These are phyloP conservation scores for Phytophthora macrochlamydospora DNA, from an alignment of 352 stramenopile species.

Conservation along the genomic window DNA sequence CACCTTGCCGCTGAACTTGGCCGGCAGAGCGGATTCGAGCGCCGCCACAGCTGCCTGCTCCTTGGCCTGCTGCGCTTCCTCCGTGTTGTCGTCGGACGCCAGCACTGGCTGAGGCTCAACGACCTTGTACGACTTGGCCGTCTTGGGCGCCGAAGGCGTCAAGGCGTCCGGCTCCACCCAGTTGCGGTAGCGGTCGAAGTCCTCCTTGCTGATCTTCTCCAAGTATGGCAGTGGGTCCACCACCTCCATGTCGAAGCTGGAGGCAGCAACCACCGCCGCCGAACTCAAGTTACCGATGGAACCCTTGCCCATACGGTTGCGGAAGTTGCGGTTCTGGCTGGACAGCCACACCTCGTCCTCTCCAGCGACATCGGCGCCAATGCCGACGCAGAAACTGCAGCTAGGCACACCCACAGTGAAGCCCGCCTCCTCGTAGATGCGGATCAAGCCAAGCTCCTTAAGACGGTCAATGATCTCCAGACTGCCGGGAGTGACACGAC, in stretches of 20 bases:
- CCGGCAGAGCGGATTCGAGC: slow-evolving; percentile 56
- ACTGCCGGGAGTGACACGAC: slow-evolving; percentile 77
- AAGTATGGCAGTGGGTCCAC: slow-evolving; percentile 70
- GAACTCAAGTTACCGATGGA: slow-evolving; percentile 80
- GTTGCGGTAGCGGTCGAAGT: slow-evolving; percentile 83
- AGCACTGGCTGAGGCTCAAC: slow-evolving; percentile 53
- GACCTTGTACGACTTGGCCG: slow-evolving; percentile 44
- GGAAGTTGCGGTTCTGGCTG: slow-evolving; percentile 88
- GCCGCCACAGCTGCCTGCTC: slow-evolving; percentile 64
- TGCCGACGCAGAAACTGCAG: slow-evolving; percentile 86
- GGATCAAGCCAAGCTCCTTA: slow-evolving; percentile 65
- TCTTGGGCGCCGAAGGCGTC: slow-evolving; percentile 23
- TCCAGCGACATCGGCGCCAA: slow-evolving; percentile 75
- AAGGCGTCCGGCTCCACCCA: slow-evolving; percentile 57
- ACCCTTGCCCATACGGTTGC: slow-evolving; percentile 86
- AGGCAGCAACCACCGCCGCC: slow-evolving; percentile 70
- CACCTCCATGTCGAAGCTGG: slow-evolving; percentile 82
- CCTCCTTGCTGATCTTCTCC: slow-evolving; percentile 63
- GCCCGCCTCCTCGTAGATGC: slow-evolving; percentile 80
- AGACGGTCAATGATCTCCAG: slow-evolving; percentile 75
- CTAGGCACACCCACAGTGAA: slow-evolving; percentile 79
- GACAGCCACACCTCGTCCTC: slow-evolving; percentile 82
- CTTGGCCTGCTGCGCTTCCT: slow-evolving; percentile 47
- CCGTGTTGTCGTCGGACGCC: slow-evolving; percentile 23
- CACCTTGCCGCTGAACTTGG: slow-evolving; percentile 68